Evolutionary conservation across 495 filamentous ascomycete genomes (phyloP).

Genomic region (Acidiella bohemica): DNA sequence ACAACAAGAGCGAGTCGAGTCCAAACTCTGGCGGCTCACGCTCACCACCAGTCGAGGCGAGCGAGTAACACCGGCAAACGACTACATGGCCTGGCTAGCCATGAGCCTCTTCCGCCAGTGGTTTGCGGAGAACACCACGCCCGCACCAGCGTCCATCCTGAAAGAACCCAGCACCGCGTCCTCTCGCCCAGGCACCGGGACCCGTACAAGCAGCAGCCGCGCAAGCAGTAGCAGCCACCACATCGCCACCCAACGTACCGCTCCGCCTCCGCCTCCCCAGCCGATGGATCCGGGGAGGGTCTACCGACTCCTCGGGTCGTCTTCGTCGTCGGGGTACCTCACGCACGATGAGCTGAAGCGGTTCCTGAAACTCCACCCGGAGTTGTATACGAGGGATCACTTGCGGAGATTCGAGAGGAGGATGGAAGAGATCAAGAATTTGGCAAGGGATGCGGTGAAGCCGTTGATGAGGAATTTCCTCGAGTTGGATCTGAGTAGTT

Average conservation of each 20-base stretch:
- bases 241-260: constrained; percentile 14
- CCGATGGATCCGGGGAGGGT: constrained; percentile 42
- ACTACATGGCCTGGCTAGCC: constrained; percentile 77
- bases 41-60: constrained; percentile 70
- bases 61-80: constrained; percentile 59
- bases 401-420: constrained; percentile 69
- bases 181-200: constrained; percentile 2
- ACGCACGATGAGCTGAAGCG: constrained; percentile 74
- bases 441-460: constrained; percentile 69
- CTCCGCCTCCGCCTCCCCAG: constrained; percentile 8
- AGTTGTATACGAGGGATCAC: constrained; percentile 58
- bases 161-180: constrained; percentile 19
- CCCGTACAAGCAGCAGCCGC: not conserved
- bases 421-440: constrained; percentile 72
- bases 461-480: constrained; percentile 74
- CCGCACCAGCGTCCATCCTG: constrained; percentile 36
- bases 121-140: constrained; percentile 75
- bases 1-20: constrained; percentile 58
- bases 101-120: constrained; percentile 77
- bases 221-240: constrained; percentile 18
- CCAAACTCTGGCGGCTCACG: constrained; percentile 63
- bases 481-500: constrained; percentile 47
- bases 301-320: constrained; percentile 54
- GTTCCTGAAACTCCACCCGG: constrained; percentile 64
- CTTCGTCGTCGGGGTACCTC: constrained; percentile 44